Percentiles rank a stretch among this genome's conserved stretches.
Evolutionary conservation across 345 rosid species (phyloP).

Genomic region (Anastatica hierochuntica): DNA sequence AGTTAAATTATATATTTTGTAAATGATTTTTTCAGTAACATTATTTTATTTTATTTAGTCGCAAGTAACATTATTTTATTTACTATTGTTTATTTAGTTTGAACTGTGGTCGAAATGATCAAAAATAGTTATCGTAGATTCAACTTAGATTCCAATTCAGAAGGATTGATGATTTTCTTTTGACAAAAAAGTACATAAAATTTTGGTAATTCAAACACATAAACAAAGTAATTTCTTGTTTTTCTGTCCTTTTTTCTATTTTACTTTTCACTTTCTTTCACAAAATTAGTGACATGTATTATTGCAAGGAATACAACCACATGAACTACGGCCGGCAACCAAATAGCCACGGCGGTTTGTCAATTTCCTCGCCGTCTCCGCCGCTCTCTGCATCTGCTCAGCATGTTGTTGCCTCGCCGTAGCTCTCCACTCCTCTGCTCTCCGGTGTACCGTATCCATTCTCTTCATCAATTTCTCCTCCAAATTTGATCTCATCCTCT

Average conservation of each 20-base stretch:
- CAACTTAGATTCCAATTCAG: too few species aligned
- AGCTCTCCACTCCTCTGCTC: constrained; percentile 76
- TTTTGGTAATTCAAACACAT: background rate
- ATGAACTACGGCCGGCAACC: constrained; percentile 36
- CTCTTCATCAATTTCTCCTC: constrained; percentile 90
- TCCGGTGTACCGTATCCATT: constrained; percentile 58
- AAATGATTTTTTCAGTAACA: too few species aligned
- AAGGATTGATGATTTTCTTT: too few species aligned
- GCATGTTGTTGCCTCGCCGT: constrained; percentile 54
- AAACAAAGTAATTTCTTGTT: background rate
- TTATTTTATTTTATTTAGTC: too few species aligned
- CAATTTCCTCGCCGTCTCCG: constrained; percentile 37
- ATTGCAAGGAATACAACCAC: constrained; percentile 71
- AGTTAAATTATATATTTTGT: too few species aligned
- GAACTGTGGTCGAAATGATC: too few species aligned
- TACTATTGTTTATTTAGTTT: too few species aligned
- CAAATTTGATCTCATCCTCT: constrained; percentile 73
- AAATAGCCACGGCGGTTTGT: constrained; percentile 27
- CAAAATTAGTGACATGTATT: constrained; percentile 11
- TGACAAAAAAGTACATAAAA: background rate
- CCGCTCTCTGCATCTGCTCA: constrained; percentile 47
- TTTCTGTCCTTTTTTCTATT: constrained; percentile 5
- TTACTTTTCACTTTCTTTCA: background rate
- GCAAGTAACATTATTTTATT: too few species aligned
- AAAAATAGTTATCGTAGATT: too few species aligned